phyloP scores from a whole-genome alignment of 768 basidiomycete genomes.

The Hydnomerulius pinastri region DNA sequence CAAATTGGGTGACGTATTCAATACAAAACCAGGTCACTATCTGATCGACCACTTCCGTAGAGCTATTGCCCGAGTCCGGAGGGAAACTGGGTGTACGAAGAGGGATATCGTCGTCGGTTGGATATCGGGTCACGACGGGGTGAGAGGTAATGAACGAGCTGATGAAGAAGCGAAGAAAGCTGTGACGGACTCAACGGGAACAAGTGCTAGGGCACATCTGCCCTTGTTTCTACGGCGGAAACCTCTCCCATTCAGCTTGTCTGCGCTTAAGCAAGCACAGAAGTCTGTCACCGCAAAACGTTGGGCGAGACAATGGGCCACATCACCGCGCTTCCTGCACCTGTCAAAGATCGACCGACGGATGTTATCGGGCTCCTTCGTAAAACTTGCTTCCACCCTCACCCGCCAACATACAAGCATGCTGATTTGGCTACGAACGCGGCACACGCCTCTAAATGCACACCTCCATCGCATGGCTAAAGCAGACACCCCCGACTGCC shows the following conservation, averaged over 20 bases:
- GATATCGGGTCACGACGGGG: conserved; percentile 17
- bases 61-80: neutral
- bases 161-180: conserved; percentile 24
- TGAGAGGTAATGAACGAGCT: conserved; percentile 20
- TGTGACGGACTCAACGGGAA: neutral
- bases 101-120: conserved; percentile 7
- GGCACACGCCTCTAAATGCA: conserved; percentile 33
- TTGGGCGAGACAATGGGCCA: neutral
- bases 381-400: neutral
- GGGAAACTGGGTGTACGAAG: conserved; percentile 20
- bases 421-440: conserved; percentile 34
- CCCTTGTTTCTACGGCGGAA: neutral
- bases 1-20: neutral
- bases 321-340: neutral
- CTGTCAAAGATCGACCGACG: neutral
- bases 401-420: conserved; percentile 16
- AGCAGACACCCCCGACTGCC: conserved; percentile 17
- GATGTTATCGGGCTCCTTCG: neutral
- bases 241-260: neutral
- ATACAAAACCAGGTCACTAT: conserved; percentile 10
- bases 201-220: neutral
- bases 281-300: no score
- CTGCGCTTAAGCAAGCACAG: neutral
- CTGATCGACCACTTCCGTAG: conserved; percentile 5
- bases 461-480: conserved; percentile 26